phyloP scores from a whole-genome alignment of 2,329 filamentous ascomycete genomes.

The Ceratocystis harringtonii region DNA sequence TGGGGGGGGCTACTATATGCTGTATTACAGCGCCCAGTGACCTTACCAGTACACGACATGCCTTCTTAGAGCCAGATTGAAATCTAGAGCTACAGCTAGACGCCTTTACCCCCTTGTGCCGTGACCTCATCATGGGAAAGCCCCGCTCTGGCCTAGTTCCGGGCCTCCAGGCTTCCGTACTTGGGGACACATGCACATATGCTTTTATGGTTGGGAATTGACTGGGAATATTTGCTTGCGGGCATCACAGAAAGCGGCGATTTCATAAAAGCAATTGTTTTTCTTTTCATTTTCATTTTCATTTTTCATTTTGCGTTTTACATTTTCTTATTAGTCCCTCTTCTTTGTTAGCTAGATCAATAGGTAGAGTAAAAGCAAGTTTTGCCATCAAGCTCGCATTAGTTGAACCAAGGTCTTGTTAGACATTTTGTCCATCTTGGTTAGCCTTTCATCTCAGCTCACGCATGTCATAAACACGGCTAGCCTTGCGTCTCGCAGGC shows the following conservation, averaged over 20 bases:
- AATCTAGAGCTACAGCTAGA: neutral
- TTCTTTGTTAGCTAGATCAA: neutral
- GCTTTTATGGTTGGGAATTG: neutral
- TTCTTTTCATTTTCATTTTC: neutral
- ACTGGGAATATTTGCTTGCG: neutral
- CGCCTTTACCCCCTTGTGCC: neutral
- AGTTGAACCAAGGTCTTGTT: no score
- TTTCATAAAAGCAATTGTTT: neutral
- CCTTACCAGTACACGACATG: no score
- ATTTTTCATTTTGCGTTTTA: neutral
- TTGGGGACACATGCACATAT: neutral
- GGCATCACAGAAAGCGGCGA: neutral
- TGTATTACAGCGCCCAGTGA: neutral
- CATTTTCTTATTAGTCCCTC: neutral
- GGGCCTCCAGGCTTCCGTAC: neutral
- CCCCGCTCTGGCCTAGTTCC: neutral
- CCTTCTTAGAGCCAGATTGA: neutral
- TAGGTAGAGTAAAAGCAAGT: neutral
- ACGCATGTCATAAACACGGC: no score
- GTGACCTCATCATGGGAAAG: neutral
- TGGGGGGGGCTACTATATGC: neutral
- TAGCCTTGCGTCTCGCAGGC: no score
- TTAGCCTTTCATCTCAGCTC: no score
- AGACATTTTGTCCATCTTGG: no score
- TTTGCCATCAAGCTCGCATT: neutral